Conservation (phyloP, 495 filamentous ascomycete genomes). For the Schizothecium vesticola region DNA sequence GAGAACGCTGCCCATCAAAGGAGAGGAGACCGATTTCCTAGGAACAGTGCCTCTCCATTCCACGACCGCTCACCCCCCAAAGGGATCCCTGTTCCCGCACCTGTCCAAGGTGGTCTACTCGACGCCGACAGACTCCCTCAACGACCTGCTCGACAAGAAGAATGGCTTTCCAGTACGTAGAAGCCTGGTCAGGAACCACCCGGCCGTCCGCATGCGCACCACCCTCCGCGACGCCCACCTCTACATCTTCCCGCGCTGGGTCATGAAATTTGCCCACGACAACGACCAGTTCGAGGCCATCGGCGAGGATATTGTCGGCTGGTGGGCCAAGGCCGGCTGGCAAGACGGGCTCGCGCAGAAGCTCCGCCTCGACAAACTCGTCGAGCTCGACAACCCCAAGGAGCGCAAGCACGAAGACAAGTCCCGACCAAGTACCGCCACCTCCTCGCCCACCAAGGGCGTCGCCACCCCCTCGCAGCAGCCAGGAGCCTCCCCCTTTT, state of each 20-base stretch:
- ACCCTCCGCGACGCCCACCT: slow-evolving; percentile 85
- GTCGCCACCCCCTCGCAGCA: not conserved
- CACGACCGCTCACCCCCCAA: slow-evolving; percentile 49
- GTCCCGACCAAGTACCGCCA: slow-evolving; percentile 3
- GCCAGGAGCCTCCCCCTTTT: slow-evolving; percentile 14
- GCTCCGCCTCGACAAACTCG: slow-evolving; percentile 62
- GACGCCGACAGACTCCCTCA: slow-evolving; percentile 77
- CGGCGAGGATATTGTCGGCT: slow-evolving; percentile 86
- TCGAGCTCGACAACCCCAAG: slow-evolving; percentile 33
- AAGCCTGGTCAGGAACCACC: slow-evolving; percentile 62
- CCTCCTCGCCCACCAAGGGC: slow-evolving; percentile 7
- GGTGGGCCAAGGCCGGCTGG: slow-evolving; percentile 93
- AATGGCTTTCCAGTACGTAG: slow-evolving; percentile 67
- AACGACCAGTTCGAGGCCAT: slow-evolving; percentile 81
- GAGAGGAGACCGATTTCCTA: slow-evolving; percentile 86
- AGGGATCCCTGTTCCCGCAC: slow-evolving; percentile 55
- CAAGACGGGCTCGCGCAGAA: slow-evolving; percentile 74
- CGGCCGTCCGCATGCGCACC: slow-evolving; percentile 68
- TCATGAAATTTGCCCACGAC: slow-evolving; percentile 68
- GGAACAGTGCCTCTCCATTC: slow-evolving; percentile 60
- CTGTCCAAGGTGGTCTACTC: slow-evolving; percentile 64
- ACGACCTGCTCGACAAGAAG: slow-evolving; percentile 68
- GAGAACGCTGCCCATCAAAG: slow-evolving; percentile 71
- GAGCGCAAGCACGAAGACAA: slow-evolving; percentile 27
- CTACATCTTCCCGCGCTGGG: slow-evolving; percentile 90